phyloP scores from a whole-genome alignment of 2,329 filamentous ascomycete genomes.

The Cephalotrichum gorgonifer region DNA sequence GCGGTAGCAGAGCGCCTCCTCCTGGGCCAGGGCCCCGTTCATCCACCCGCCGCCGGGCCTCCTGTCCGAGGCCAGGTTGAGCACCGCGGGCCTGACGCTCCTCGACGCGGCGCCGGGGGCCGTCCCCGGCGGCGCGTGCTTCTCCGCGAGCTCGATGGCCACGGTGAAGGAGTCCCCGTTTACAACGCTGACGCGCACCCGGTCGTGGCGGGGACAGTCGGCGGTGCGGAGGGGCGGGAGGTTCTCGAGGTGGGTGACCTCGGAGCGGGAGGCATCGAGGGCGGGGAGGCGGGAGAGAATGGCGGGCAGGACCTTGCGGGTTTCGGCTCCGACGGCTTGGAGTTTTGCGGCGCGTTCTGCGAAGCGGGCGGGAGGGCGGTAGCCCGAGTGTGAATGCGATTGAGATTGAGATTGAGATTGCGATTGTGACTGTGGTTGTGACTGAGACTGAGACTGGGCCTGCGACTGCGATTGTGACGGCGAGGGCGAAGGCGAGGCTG shows the following conservation, averaged over 20 bases:
- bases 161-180: conserved; percentile 48
- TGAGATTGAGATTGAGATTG: neutral
- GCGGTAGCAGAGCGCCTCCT: conserved; percentile 59
- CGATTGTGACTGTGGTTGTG: neutral
- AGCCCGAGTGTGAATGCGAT: neutral
- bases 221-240: conserved; percentile 26
- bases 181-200: conserved; percentile 33
- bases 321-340: conserved; percentile 22
- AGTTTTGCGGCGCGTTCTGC: neutral
- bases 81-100: conserved; percentile 36
- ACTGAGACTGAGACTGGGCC: neutral
- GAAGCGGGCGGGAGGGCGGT: neutral
- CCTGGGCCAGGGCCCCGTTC: conserved; percentile 52
- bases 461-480: neutral
- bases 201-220: conserved; percentile 30
- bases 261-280: conserved; percentile 23
- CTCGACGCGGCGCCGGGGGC: conserved; percentile 7
- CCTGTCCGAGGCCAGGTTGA: conserved; percentile 55
- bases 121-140: conserved; percentile 10
- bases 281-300: conserved; percentile 33
- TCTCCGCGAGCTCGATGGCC: conserved; percentile 29
- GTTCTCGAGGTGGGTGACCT: conserved; percentile 23
- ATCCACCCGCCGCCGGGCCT: conserved; percentile 54
- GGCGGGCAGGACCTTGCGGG: conserved; percentile 31
- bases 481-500: neutral